These are phyloP conservation scores for Globisporangium canariense DNA, from an alignment of 352 stramenopile species.

Conservation along the genomic window DNA sequence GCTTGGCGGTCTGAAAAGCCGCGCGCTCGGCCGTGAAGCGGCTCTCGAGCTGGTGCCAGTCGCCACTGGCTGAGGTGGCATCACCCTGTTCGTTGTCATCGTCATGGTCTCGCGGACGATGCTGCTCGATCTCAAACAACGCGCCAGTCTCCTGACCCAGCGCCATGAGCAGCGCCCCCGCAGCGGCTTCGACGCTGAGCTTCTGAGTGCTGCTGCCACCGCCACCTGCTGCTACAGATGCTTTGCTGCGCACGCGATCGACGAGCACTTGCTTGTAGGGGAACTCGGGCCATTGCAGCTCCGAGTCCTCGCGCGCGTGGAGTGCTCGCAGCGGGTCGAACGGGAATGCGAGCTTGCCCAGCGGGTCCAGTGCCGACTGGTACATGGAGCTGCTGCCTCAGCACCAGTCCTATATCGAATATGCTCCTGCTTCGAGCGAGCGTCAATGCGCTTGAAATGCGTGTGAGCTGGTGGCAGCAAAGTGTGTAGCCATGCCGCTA, in stretches of 20 bases:
- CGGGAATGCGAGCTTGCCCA: conserved; percentile 38
- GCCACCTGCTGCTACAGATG: conserved; percentile 6
- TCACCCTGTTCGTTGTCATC: conserved; percentile 1
- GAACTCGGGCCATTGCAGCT: conserved; percentile 55
- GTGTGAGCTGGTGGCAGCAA: no score
- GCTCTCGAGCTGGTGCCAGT: conserved; percentile 29
- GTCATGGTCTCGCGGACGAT: conserved; percentile 10
- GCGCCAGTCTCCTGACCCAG: conserved; percentile 38
- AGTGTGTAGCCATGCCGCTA: conserved; percentile 4
- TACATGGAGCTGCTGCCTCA: conserved; percentile 31
- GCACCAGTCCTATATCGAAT: no score
- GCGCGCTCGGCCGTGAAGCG: conserved; percentile 44
- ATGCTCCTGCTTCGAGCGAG: not conserved
- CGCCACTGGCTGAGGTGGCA: not conserved
- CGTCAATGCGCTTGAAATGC: no score
- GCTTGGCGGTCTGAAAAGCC: conserved; percentile 47
- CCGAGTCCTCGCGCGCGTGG: conserved; percentile 41
- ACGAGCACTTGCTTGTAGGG: conserved; percentile 70
- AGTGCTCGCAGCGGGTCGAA: conserved; percentile 52
- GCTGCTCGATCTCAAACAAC: conserved; percentile 45
- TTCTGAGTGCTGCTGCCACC: conserved; percentile 3
- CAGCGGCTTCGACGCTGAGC: conserved; percentile 37
- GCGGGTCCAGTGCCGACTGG: conserved; percentile 36
- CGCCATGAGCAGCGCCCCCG: conserved; percentile 48
- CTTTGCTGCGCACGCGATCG: conserved; percentile 43